Evolutionary conservation across 148 eudicot species (phyloP), one percentile per base, ranked within the genome.

Genomic region (Rhododendron ovatum): DNA sequence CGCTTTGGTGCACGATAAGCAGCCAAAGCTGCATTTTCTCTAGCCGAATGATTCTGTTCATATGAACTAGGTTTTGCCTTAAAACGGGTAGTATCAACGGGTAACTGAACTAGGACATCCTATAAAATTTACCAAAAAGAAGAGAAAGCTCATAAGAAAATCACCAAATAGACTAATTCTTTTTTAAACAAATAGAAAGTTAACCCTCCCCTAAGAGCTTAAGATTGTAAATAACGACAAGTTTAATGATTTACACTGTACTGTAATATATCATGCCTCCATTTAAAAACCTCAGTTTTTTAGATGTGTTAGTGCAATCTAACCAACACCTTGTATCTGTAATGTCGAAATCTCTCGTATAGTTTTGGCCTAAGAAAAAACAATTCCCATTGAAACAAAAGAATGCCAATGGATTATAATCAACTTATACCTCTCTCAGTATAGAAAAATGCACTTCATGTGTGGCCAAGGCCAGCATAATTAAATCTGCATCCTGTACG

Each of bases 381-480:
- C 2, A 39, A 57, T 3, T 26, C 22, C 30, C 2, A 39, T 3
- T 39, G 24, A n/a, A 35, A 4, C 28, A 26, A 14, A 55, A 0
- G 5, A 53, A 77, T 77, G 20, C 17, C 33, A 30, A 73, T 37
- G 20, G 9, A 15, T 22, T 37, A 20, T 11, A 83, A n/a, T 79
- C 1, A 14, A 57, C n/a, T 22, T 20, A 15, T 41, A 88, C 92
- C 92, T 92, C 94, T 81, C 94, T 87, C 2, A 92, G 37, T 37
- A 91, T 91, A 0, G 92, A 92, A 47, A 92, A 92, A 75, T 90
- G 91, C 28, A 89, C 35, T 51, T 92, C 94, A 85, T 91, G 94
- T 0, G 91, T 91, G 0, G 91, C 90, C 47, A 92, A 74, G 0
- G 88, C 94, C 33, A 92, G 90, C 92, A 92, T 90, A 1, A 91